phyloP scores from a whole-genome alignment of 2,329 filamentous ascomycete species.

The Sporothrix pallida region DNA sequence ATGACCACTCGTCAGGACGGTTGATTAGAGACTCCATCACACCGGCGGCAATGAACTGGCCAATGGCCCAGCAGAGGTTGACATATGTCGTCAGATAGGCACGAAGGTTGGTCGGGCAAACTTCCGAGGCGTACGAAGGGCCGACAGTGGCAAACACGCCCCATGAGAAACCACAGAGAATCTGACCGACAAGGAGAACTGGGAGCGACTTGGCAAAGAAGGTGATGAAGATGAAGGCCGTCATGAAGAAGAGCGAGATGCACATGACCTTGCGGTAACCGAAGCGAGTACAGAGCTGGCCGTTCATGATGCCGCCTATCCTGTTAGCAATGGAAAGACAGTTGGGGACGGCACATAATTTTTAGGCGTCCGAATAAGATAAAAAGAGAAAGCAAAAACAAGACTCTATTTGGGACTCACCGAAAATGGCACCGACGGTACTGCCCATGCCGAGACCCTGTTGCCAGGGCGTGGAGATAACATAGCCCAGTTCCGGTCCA shows the following conservation, averaged over 20 bases:
- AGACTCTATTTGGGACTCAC: constrained; percentile 38
- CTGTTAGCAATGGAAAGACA: not conserved
- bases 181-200: constrained; percentile 51
- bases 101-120: constrained; percentile 45
- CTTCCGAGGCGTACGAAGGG: constrained; percentile 47
- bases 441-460: constrained; percentile 49
- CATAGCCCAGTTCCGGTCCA: constrained; percentile 42
- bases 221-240: constrained; percentile 54
- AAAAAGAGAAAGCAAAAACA: constrained; percentile 35
- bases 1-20: constrained; percentile 48
- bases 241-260: constrained; percentile 48
- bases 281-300: constrained; percentile 52
- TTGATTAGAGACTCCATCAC: constrained; percentile 50
- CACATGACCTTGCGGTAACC: constrained; percentile 54
- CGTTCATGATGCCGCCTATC: constrained; percentile 49
- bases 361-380: not conserved
- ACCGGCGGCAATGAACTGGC: constrained; percentile 44
- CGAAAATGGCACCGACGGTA: constrained; percentile 55
- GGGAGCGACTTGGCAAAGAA: constrained; percentile 52
- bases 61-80: constrained; percentile 57
- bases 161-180: constrained; percentile 51
- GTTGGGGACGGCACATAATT: too few species aligned
- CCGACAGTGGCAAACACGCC: constrained; percentile 49
- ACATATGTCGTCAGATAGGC: constrained; percentile 52
- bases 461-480: constrained; percentile 58